phyloP scores from a whole-genome alignment of 1,139 yeast species.

The Geotrichum aggregatum region DNA sequence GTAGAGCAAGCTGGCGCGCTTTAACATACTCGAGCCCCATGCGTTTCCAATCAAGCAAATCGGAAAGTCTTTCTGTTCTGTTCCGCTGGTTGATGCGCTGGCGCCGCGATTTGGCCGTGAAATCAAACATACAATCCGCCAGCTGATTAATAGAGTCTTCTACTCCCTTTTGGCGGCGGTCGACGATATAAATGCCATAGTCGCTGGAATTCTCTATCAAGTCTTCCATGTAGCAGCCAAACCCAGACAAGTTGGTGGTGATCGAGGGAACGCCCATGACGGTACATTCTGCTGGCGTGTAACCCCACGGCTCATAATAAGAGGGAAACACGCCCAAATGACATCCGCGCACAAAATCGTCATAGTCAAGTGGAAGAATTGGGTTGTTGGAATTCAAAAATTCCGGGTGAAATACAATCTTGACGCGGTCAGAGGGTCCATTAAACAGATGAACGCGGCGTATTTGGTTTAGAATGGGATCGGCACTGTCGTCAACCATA shows the following conservation, averaged over 20 bases:
- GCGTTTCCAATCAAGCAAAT: conserved; percentile 92
- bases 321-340: conserved; percentile 98
- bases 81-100: conserved; percentile 97
- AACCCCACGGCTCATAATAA: conserved; percentile 99
- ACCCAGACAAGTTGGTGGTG: conserved; percentile 93
- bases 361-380: conserved; percentile 86
- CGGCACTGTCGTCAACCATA: conserved; percentile 87
- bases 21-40: conserved; percentile 96
- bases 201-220: conserved; percentile 90
- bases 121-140: conserved; percentile 84
- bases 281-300: conserved; percentile 98
- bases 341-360: conserved; percentile 96
- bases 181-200: conserved; percentile 95
- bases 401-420: conserved; percentile 96
- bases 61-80: conserved; percentile 90
- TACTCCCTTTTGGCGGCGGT: conserved; percentile 86
- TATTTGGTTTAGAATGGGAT: conserved; percentile 87
- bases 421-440: conserved; percentile 84
- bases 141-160: conserved; percentile 93
- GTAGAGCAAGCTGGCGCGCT: conserved; percentile 86
- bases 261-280: conserved; percentile 99
- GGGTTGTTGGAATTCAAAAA: conserved; percentile 94
- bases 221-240: conserved; percentile 98
- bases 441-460: conserved; percentile 90
- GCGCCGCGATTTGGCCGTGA: conserved; percentile 83